These are phyloP conservation scores for Galium porrigens DNA, from an alignment of 305 asterid genomes.

Conservation along the genomic window DNA sequence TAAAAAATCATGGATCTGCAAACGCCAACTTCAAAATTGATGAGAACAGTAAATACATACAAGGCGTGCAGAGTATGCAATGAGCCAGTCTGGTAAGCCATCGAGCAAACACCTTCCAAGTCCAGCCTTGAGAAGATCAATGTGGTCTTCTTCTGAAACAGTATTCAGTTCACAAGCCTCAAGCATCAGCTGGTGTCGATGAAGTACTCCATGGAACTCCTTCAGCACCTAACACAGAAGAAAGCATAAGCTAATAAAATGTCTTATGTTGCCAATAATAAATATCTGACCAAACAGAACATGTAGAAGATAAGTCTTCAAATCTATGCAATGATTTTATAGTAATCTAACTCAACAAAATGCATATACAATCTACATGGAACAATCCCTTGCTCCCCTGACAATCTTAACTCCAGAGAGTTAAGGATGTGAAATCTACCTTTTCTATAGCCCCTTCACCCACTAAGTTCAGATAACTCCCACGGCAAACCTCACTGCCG, in stretches of 20 bases:
- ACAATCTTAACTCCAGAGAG: constrained; percentile 4
- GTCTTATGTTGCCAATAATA: not conserved
- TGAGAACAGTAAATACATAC: constrained; percentile 28
- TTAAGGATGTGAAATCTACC: constrained; percentile 32
- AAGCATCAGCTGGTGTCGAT: constrained; percentile 59
- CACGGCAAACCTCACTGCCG: constrained; percentile 97
- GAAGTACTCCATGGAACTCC: constrained; percentile 74
- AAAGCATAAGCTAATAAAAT: not conserved
- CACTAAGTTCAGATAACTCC: constrained; percentile 81
- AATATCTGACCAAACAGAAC: not conserved
- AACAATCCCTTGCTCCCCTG: not conserved
- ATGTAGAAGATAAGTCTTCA: not conserved
- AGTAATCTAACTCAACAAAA: not conserved
- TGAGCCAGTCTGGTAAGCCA: constrained; percentile 91
- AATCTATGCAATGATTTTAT: not conserved
- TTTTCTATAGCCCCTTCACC: constrained; percentile 95
- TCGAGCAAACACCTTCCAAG: constrained; percentile 97
- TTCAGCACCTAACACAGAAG: constrained; percentile 51
- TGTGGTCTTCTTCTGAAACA: constrained; percentile 84
- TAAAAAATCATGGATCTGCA: constrained; percentile 11
- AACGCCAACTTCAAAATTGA: constrained; percentile 9
- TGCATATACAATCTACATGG: too few species aligned
- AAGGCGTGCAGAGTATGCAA: constrained; percentile 83
- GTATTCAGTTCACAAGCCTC: constrained; percentile 89
- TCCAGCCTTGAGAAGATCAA: constrained; percentile 87